Evolutionary conservation across 2,329 filamentous ascomycete species (phyloP).

Genomic region (Cladophialophora exuberans): DNA sequence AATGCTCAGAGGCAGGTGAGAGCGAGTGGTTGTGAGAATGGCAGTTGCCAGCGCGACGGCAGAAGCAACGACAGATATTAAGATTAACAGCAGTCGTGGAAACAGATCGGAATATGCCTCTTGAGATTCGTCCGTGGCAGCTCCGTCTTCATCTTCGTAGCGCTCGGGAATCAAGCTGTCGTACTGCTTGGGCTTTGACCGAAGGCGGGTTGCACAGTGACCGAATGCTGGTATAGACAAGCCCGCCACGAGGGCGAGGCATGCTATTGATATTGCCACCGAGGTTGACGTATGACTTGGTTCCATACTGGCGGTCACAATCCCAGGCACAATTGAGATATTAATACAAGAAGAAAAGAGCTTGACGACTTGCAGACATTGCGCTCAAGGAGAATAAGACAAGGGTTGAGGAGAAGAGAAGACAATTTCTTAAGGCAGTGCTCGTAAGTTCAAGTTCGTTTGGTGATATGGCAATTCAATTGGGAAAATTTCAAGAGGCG

Average conservation of each 20-base stretch:
- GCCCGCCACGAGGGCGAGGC: slow-evolving; percentile 20
- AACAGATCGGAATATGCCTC: slow-evolving; percentile 64
- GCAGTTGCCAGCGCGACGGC: slow-evolving; percentile 61
- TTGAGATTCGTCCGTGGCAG: slow-evolving; percentile 66
- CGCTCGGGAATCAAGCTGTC: slow-evolving; percentile 41
- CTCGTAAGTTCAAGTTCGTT: too few species aligned
- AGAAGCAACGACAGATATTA: slow-evolving; percentile 59
- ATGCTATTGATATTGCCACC: slow-evolving; percentile 26
- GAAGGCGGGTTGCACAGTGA: slow-evolving; percentile 16
- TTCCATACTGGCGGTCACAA: slow-evolving; percentile 5
- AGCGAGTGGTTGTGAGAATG: slow-evolving; percentile 53
- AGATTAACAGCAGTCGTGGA: slow-evolving; percentile 59
- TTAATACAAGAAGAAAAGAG: too few species aligned
- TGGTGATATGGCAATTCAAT: too few species aligned
- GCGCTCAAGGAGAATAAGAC: neutral
- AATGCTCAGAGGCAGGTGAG: slow-evolving; percentile 48
- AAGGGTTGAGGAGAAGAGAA: too few species aligned
- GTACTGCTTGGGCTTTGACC: slow-evolving; percentile 22
- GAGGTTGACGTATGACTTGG: slow-evolving; percentile 20
- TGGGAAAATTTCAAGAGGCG: too few species aligned
- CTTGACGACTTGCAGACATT: neutral
- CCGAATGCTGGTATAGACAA: slow-evolving; percentile 23
- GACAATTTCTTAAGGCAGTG: too few species aligned
- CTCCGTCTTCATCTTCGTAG: slow-evolving; percentile 72
- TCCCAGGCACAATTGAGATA: neutral